These are phyloP conservation scores for Fraxinus floribunda DNA, from an alignment of 305 asterid species.

Conservation along the genomic window DNA sequence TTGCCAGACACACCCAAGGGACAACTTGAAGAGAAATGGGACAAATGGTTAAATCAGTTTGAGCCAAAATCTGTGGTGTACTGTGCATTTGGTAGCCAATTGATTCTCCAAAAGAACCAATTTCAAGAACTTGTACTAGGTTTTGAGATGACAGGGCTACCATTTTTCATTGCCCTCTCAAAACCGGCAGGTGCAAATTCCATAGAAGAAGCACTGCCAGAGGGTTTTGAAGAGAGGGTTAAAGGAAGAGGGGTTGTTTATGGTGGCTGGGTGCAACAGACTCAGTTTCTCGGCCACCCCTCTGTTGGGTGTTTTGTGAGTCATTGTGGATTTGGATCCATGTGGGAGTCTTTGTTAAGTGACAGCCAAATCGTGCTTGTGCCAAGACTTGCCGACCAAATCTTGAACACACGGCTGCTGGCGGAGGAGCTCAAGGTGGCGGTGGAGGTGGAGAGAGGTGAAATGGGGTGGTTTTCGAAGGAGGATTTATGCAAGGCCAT, in stretches of 20 bases:
- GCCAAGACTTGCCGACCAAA: slow-evolving; percentile 65
- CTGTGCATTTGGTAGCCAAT: slow-evolving; percentile 66
- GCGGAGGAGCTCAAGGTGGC: slow-evolving; percentile 73
- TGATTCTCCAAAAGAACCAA: slow-evolving; percentile 41
- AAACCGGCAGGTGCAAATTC: slow-evolving; percentile 54
- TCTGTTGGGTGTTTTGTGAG: slow-evolving; percentile 77
- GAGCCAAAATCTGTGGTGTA: slow-evolving; percentile 37
- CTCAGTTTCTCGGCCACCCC: slow-evolving; percentile 56
- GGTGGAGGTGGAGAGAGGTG: slow-evolving; percentile 69
- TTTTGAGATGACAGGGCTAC: slow-evolving; percentile 54
- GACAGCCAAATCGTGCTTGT: slow-evolving; percentile 64
- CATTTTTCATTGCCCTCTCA: slow-evolving; percentile 51
- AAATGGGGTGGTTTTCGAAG: slow-evolving; percentile 55
- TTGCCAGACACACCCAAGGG: slow-evolving; percentile 34
- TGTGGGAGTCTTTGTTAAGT: slow-evolving; percentile 79
- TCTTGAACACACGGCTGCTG: slow-evolving; percentile 57
- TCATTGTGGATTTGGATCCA: slow-evolving; percentile 84
- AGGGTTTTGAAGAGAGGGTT: slow-evolving; percentile 65
- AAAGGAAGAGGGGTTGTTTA: slow-evolving; percentile 50
- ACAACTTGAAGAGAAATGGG: slow-evolving; percentile 42
- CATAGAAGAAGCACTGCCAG: slow-evolving; percentile 63
- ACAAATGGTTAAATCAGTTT: slow-evolving; percentile 45
- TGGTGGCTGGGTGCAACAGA: slow-evolving; percentile 73
- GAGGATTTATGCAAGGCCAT: slow-evolving; percentile 61
- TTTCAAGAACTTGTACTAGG: slow-evolving; percentile 63